phyloP scores from a whole-genome alignment of 495 filamentous ascomycete species.

The Venustampulla echinocandica region DNA sequence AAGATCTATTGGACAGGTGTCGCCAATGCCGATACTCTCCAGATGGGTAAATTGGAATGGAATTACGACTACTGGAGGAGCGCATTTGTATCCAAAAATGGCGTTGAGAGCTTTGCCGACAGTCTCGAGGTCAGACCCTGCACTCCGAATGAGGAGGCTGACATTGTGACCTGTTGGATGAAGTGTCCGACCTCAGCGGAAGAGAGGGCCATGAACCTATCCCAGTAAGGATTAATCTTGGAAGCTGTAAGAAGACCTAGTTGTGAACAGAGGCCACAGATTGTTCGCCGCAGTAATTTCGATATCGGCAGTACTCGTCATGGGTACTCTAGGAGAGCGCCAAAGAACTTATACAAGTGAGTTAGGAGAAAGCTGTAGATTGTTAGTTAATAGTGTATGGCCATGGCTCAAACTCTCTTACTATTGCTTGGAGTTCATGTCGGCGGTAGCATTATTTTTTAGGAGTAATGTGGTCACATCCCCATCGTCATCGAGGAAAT shows the following conservation, averaged over 20 bases:
- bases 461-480: constrained; percentile 38
- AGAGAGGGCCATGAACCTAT: constrained; percentile 46
- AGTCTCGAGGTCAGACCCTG: constrained; percentile 28
- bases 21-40: constrained; percentile 36
- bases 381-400: constrained; percentile 3
- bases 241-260: constrained; percentile 15
- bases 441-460: constrained; percentile 40
- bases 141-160: constrained; percentile 46
- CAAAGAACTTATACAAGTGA: constrained; percentile 49
- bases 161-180: constrained; percentile 42
- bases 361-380: constrained; percentile 39
- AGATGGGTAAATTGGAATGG: constrained; percentile 29
- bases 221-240: constrained; percentile 1
- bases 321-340: constrained; percentile 40
- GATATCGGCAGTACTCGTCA: constrained; percentile 27
- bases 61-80: constrained; percentile 26
- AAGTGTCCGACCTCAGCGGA: constrained; percentile 41
- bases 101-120: constrained; percentile 32
- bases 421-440: constrained; percentile 41
- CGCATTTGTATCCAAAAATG: constrained; percentile 39
- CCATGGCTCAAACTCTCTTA: constrained; percentile 18
- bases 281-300: constrained; percentile 33
- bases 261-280: constrained; percentile 44
- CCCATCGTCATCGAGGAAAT: constrained; percentile 49
- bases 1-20: constrained; percentile 28